Evolutionary conservation across 768 basidiomycete genomes (phyloP).

Genomic region (Pleurotus djamor): DNA sequence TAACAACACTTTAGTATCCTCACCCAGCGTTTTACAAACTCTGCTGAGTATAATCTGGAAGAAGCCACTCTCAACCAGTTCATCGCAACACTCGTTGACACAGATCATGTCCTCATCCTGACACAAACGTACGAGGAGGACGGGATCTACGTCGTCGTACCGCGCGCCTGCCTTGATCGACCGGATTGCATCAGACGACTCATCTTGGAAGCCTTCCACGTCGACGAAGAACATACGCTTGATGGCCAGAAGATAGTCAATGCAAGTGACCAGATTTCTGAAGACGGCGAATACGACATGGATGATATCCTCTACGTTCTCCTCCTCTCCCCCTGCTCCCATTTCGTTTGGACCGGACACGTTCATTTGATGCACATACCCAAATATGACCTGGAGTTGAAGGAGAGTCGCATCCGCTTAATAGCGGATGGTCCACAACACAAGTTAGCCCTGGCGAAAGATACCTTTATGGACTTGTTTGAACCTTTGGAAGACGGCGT

Average conservation of each 20-base stretch:
- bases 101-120: slow-evolving; percentile 93
- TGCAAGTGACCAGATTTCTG: slow-evolving; percentile 33
- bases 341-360: slow-evolving; percentile 91
- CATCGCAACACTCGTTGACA: slow-evolving; percentile 73
- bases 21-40: slow-evolving; percentile 89
- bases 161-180: slow-evolving; percentile 70
- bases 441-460: slow-evolving; percentile 74
- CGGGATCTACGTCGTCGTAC: slow-evolving; percentile 90
- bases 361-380: slow-evolving; percentile 78
- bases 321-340: slow-evolving; percentile 78
- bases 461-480: slow-evolving; percentile 69
- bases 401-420: slow-evolving; percentile 87
- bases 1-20: slow-evolving; percentile 43
- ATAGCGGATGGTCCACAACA: slow-evolving; percentile 87
- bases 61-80: slow-evolving; percentile 73
- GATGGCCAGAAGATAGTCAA: slow-evolving; percentile 44
- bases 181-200: slow-evolving; percentile 78
- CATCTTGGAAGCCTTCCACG: slow-evolving; percentile 82
- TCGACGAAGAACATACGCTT: slow-evolving; percentile 59
- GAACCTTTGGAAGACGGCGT: slow-evolving; percentile 38
- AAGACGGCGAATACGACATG: slow-evolving; percentile 40
- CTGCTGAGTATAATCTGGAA: slow-evolving; percentile 86
- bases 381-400: slow-evolving; percentile 76
- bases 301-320: slow-evolving; percentile 75
- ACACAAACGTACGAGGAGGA: slow-evolving; percentile 84